These are phyloP conservation scores for Nemania sp. DNA, from an alignment of 2,329 filamentous ascomycete genomes.

Conservation along the genomic window DNA sequence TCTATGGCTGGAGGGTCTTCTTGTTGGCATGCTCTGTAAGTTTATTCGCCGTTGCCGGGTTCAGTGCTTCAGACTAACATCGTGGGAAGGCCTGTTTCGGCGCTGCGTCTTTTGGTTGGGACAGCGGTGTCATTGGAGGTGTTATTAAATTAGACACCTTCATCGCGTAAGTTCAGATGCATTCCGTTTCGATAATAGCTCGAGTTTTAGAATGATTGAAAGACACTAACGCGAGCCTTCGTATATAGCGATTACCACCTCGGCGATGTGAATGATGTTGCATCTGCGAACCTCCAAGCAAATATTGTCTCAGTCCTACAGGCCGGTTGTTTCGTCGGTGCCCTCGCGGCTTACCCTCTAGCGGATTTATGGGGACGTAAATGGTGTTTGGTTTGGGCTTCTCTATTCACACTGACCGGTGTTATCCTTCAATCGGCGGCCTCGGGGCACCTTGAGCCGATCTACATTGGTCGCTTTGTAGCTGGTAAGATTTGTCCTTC, in stretches of 20 bases:
- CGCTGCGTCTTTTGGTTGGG: conserved; percentile 62
- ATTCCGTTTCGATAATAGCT: neutral
- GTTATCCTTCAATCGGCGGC: conserved; percentile 64
- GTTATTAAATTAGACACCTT: conserved; percentile 64
- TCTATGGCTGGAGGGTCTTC: conserved; percentile 72
- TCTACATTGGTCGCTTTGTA: conserved; percentile 64
- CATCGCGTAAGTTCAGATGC: conserved; percentile 46
- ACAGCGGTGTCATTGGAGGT: conserved; percentile 68
- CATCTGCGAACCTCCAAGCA: conserved; percentile 58
- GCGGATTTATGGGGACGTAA: conserved; percentile 59
- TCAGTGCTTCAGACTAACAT: conserved; percentile 8
- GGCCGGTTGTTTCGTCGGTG: conserved; percentile 46
- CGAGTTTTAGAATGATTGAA: neutral
- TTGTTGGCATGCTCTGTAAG: conserved; percentile 61
- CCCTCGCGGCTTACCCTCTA: conserved; percentile 52
- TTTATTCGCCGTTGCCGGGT: neutral
- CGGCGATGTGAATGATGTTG: conserved; percentile 43
- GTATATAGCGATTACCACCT: conserved; percentile 55
- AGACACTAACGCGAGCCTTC: conserved; percentile 15
- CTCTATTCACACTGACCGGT: conserved; percentile 59
- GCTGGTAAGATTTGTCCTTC: conserved; percentile 41
- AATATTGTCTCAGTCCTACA: conserved; percentile 66
- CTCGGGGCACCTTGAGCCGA: conserved; percentile 57
- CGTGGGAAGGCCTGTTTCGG: conserved; percentile 47
- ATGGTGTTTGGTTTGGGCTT: conserved; percentile 55